Evolutionary conservation across 805 yeast species (phyloP).

Genomic region (Barnettozyma wickerhamii): DNA sequence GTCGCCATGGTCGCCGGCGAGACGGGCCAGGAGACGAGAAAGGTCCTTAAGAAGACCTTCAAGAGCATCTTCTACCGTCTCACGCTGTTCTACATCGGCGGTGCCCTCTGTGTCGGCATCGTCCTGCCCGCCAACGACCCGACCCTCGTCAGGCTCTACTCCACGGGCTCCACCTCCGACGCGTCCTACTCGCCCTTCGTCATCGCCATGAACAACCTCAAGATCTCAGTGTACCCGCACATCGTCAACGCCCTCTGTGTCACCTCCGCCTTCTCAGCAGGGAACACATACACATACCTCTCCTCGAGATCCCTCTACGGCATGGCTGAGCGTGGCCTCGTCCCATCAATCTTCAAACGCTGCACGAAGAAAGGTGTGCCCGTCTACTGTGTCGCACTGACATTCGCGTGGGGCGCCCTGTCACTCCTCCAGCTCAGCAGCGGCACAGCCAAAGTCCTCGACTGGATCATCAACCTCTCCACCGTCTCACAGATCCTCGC

Average conservation of each 20-base stretch:
- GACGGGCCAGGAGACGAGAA: slow-evolving; percentile 66
- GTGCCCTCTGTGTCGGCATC: slow-evolving; percentile 65
- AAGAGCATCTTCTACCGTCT: slow-evolving; percentile 65
- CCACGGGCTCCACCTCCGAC: slow-evolving; percentile 43
- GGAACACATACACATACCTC: slow-evolving; percentile 52
- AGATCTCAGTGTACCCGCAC: slow-evolving; percentile 45
- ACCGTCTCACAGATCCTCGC: slow-evolving; percentile 65
- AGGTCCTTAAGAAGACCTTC: slow-evolving; percentile 68
- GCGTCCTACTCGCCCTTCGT: slow-evolving; percentile 55
- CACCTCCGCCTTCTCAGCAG: slow-evolving; percentile 53
- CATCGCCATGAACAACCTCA: slow-evolving; percentile 51
- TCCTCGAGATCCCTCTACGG: slow-evolving; percentile 54
- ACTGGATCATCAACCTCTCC: slow-evolving; percentile 67
- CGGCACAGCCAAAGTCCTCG: slow-evolving; percentile 56
- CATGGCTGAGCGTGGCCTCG: slow-evolving; percentile 50
- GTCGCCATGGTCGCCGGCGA: slow-evolving; percentile 82
- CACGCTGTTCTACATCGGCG: slow-evolving; percentile 56
- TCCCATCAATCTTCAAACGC: slow-evolving; percentile 54
- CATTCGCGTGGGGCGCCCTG: slow-evolving; percentile 54
- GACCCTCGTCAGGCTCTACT: slow-evolving; percentile 41
- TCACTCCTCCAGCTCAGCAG: slow-evolving; percentile 62
- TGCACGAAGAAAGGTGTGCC: slow-evolving; percentile 73
- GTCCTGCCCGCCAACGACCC: slow-evolving; percentile 61
- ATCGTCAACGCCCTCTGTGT: slow-evolving; percentile 50
- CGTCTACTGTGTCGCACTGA: slow-evolving; percentile 54